Percentiles rank a stretch among this genome's conserved stretches.
Conservation (phyloP, 441 rosid genomes). For the Monsonia emarginata region DNA sequence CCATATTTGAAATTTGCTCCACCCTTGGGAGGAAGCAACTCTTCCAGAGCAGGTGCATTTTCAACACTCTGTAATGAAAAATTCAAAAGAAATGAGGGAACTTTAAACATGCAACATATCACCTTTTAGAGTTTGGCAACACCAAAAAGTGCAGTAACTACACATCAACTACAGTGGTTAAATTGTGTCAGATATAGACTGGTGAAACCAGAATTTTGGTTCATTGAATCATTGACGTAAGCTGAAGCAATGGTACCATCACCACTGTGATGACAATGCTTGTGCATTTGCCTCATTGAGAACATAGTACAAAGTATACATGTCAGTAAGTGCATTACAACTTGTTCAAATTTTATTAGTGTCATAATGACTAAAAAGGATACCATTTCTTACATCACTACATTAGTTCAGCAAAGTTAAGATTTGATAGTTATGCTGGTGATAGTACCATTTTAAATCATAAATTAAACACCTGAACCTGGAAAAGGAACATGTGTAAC, state of each 20-base stretch:
- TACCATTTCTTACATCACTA: not conserved
- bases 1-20: slow-evolving; percentile 59
- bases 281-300: not conserved
- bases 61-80: slow-evolving; percentile 63
- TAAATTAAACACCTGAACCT: no score
- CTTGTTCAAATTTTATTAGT: not conserved
- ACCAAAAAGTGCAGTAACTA: no score
- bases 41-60: slow-evolving; percentile 77
- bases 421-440: not conserved
- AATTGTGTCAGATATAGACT: no score
- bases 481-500: no score
- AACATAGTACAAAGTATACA: not conserved
- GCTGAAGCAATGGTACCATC: not conserved
- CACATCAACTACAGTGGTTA: no score
- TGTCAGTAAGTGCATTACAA: not conserved
- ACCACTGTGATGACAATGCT: not conserved
- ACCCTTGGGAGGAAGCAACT: slow-evolving; percentile 83
- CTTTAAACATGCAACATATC: not conserved
- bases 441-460: not conserved
- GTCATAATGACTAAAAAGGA: not conserved
- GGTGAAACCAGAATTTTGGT: no score
- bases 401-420: not conserved
- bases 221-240: no score
- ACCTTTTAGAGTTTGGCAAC: no score
- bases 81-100: slow-evolving; percentile 10